Base-by-base conservation (phyloP, 768 basidiomycete genomes). In the Pleurotus cornucopiae region DNA sequence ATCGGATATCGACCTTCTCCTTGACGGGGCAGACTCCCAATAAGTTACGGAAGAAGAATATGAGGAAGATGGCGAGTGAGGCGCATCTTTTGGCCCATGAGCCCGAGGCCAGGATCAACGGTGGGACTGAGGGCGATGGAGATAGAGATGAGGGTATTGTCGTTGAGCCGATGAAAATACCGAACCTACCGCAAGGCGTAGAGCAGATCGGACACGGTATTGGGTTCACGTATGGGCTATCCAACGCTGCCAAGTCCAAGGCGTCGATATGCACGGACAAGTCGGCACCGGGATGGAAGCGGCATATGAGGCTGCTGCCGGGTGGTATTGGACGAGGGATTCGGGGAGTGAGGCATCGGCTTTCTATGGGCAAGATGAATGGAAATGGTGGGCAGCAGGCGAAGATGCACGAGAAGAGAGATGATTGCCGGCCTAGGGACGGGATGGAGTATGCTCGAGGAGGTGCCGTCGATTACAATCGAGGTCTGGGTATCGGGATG, bases 201-300 rank as follows among this genome's bases (percentile, higher is more conserved):
- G 73, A 76, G 64, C 74, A 77, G 41, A 75, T 78, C 40, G 80
- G 80, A 18, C 74, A 72, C 30, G 80, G 84, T 20, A 83, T 82
- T 48, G 80, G 80, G 5, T 83, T 77, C 62, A 77, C 69, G 23
- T 77, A 76, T 63, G 30, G 20, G 20, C 20, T 20, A 20, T 20
- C 20, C 20, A 20, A 20, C 20, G 71, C 71, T 18, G 55, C 63
- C n/a, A 59, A 59, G n/a, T 69, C 70, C 38, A 67, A 63, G 60
- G 61, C 65, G 9, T 69, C 70, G 20, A 66, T 69, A 16, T 69
- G 64, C 57, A 64, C 67, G 16, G 51, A 54, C 58, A 5, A 54
- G 57, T 9, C 63, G 64, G 16, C 55, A 57, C n/a, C 59, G 61
- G 25, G 67, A 63, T 47, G 60, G 64, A 30, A 61, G 58, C 43